Conservation (phyloP, 169 alveolate genomes). For the Amoebophrya sp. region DNA sequence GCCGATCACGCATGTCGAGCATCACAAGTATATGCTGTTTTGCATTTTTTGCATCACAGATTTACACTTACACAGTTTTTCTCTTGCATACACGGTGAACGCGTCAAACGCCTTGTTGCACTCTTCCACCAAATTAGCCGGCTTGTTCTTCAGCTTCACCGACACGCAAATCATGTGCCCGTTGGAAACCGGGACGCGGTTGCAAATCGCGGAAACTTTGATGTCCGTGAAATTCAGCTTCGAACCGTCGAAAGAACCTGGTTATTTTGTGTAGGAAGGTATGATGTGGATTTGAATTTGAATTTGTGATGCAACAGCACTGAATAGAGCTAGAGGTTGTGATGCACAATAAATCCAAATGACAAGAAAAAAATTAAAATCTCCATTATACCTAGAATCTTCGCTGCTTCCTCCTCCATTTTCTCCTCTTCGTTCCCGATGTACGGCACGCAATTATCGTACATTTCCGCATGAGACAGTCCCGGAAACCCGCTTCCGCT, state of each 20-base stretch:
- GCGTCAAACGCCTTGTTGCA: too few relatives aligned
- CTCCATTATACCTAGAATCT: conserved; percentile 19
- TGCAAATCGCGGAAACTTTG: not conserved
- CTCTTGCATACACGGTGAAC: too few relatives aligned
- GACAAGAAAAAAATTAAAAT: too few relatives aligned
- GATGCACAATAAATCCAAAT: too few relatives aligned
- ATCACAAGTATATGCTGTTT: too few relatives aligned
- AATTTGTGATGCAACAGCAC: too few relatives aligned
- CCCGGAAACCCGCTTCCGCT: conserved; percentile 4
- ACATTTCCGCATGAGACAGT: not conserved
- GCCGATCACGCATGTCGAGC: too few relatives aligned
- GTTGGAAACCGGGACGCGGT: conserved; percentile 22
- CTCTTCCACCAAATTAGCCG: not conserved
- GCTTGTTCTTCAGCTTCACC: not conserved
- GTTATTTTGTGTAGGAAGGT: too few relatives aligned
- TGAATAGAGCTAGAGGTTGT: too few relatives aligned
- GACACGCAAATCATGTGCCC: conserved; percentile 22
- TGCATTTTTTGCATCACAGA: too few relatives aligned
- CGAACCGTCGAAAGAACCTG: conserved; percentile 12
- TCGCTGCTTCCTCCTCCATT: not conserved
- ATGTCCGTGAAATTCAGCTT: not conserved
- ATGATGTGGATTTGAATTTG: not conserved
- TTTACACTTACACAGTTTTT: too few relatives aligned
- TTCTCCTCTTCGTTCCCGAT: conserved; percentile 11
- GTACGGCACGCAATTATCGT: conserved; percentile 2